phyloP scores from a whole-genome alignment of 139 green algal genomes.

The Tetradesmus obliquus region DNA sequence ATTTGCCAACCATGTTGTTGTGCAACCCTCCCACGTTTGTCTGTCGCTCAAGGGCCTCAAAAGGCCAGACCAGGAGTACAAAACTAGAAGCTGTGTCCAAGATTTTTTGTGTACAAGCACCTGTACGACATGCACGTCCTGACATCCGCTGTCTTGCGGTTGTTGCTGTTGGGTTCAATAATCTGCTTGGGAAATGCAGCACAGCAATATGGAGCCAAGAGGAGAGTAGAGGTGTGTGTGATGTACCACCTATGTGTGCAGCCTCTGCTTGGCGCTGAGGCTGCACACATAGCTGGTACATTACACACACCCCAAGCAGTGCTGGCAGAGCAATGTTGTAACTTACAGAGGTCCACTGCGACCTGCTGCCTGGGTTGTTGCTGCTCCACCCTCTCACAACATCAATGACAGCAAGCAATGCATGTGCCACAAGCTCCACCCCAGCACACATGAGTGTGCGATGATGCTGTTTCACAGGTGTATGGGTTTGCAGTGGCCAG shows the following conservation, averaged over 20 bases:
- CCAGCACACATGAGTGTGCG: no score
- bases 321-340: no score
- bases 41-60: neutral
- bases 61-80: neutral
- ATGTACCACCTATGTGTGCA: no score
- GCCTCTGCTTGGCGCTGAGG: no score
- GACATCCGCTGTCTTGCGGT: neutral
- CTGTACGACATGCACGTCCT: neutral
- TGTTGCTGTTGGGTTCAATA: neutral
- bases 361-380: no score
- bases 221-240: neutral
- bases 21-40: neutral
- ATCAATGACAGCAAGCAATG: neutral
- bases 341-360: no score
- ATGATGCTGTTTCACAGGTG: neutral
- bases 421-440: no score
- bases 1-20: neutral
- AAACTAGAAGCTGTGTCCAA: neutral
- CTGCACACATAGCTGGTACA: no score
- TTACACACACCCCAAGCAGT: no score
- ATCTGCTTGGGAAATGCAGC: neutral
- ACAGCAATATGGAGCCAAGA: neutral
- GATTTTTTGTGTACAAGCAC: no score
- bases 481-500: slow-evolving; percentile 34
- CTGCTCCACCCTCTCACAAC: neutral